Evolutionary conservation across 2,329 filamentous ascomycete species (phyloP).

Genomic region (Grosmannia clavigera): DNA sequence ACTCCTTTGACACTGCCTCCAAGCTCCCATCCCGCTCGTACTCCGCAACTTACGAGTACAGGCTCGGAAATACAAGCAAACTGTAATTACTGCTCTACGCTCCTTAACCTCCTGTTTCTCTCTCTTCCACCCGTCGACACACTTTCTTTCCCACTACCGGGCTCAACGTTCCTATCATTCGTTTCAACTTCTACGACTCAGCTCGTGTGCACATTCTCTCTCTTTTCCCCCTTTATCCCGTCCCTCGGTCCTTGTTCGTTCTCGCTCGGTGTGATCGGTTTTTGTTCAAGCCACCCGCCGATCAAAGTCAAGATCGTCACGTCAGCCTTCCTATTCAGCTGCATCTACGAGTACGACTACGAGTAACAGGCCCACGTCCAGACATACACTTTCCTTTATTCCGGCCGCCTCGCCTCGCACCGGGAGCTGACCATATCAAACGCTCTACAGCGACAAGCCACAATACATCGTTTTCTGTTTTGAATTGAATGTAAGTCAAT

Average conservation of each 20-base stretch:
- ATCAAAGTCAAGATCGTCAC: conserved; percentile 11
- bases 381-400: not conserved
- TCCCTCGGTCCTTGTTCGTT: not conserved
- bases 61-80: not conserved
- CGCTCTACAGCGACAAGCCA: not conserved
- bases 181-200: not conserved
- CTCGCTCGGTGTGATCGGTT: not conserved
- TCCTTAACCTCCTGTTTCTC: not conserved
- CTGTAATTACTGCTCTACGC: not conserved
- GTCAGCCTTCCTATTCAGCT: conserved; percentile 3
- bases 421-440: not conserved
- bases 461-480: not conserved
- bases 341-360: not conserved
- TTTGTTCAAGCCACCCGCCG: not conserved
- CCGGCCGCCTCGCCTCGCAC: not conserved
- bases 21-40: no score
- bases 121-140: not conserved
- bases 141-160: not conserved
- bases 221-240: not conserved
- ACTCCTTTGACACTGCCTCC: not conserved
- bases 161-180: not conserved
- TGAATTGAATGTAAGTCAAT: not conserved
- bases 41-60: no score
- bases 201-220: not conserved
- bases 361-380: not conserved